Evolutionary conservation across 2,329 filamentous ascomycete genomes (phyloP), one percentile per base, ranked within the genome.

Genomic region (Podosphaera fusca): DNA sequence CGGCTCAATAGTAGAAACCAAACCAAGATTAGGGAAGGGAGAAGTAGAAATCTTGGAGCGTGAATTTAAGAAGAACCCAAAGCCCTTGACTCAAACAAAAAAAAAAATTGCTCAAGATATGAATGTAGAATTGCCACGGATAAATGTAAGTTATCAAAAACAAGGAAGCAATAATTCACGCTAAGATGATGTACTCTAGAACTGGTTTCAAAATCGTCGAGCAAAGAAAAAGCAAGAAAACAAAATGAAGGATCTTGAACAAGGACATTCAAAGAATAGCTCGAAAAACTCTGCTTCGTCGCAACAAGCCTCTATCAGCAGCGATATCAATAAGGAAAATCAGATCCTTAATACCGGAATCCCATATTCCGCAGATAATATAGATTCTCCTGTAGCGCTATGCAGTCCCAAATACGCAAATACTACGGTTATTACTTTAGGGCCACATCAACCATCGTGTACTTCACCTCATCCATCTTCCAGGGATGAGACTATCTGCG

Each of bases 141-240:
- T 82, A 61, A 82, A 82, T 63, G 79, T 82, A 69, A 62, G 70
- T 69, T 51, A 29, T 4, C 7, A 76, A 76, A 63, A 73, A 75
- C 49, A 74, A 75, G 63, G 74, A 75, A 12, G 73, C 75, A 61
- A 62, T 74, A 50, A 69, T 49, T n/a, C 31, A n/a, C 34, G 35
- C 10, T 12, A 34, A 58, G 52, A 72, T 64, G 73, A 67, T 33
- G 21, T 21, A 5, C 40, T 38, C 33, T 56, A 82, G 79, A 83
- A 83, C 65, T 83, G 80, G 80, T 83, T 83, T 64, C 80, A 83
- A 62, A 83, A 83, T 65, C 72, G 80, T 59, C 74, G 80, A 55
- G 79, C 80, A 10, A 67, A 67, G 56, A 57, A 65, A 42, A 67
- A 67, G 74, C 79, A 81, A 65, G 77, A 81, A 66, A 76, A 73